Conservation (phyloP, 148 eudicot genomes). For the Pouteria glomerata region DNA sequence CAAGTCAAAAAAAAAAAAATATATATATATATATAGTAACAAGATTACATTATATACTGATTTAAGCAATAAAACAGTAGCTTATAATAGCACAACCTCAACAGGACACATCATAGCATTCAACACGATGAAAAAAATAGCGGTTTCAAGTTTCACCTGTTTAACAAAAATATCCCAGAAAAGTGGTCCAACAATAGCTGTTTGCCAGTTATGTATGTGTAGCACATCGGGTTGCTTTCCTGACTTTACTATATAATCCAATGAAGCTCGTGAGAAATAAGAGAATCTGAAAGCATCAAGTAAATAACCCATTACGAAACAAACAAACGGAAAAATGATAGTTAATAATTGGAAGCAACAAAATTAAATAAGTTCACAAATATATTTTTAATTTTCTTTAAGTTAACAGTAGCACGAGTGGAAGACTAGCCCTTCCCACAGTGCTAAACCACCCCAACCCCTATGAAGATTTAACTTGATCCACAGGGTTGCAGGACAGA, state of each 20-base stretch:
- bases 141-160: conserved; percentile 34
- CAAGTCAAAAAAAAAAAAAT: no score
- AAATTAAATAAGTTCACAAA: background rate
- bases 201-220: conserved; percentile 72
- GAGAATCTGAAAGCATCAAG: conserved; percentile 46
- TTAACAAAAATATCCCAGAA: conserved; percentile 68
- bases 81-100: background rate
- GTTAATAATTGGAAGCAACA: background rate
- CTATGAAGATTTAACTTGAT: background rate
- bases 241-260: conserved; percentile 59
- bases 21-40: no score
- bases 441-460: background rate
- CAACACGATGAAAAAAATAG: background rate
- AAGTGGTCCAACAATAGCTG: conserved; percentile 65
- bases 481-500: no score
- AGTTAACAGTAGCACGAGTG: background rate
- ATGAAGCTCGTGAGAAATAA: conserved; percentile 67
- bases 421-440: background rate
- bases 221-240: conserved; percentile 65
- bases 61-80: background rate
- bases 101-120: background rate
- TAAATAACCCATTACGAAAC: background rate
- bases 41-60: no score
- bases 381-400: background rate
- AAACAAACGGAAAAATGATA: background rate